These are phyloP conservation scores for Phlyctochytrium bullatum DNA, from an alignment of 192 early-diverging fungal species.

Conservation along the genomic window DNA sequence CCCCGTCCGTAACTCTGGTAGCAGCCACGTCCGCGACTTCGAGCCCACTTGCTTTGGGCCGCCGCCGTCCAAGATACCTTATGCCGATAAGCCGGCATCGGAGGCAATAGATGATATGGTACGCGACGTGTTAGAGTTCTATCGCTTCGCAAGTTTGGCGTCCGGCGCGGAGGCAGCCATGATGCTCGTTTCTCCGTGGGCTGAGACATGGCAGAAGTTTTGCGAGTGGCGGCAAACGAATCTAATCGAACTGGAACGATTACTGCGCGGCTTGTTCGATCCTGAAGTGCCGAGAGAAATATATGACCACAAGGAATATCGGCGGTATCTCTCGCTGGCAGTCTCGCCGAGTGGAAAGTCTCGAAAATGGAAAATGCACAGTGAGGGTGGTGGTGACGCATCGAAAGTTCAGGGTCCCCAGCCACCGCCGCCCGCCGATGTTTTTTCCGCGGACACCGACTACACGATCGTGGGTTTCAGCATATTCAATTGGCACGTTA, in stretches of 20 bases:
- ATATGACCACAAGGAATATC: neutral
- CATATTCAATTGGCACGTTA: slow-evolving; percentile 3
- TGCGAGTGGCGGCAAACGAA: neutral
- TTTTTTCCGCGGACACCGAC: neutral
- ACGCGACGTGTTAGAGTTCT: neutral
- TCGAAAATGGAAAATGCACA: neutral
- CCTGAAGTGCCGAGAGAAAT: neutral
- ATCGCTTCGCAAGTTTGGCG: neutral
- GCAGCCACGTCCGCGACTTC: neutral
- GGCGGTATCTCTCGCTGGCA: neutral
- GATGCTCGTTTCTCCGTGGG: neutral
- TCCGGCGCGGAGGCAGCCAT: neutral
- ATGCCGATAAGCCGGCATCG: neutral
- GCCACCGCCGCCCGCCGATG: no score
- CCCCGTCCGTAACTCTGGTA: neutral
- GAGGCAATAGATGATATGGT: neutral
- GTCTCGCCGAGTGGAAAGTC: neutral
- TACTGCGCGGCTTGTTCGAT: neutral
- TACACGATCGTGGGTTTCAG: neutral
- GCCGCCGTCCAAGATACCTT: neutral
- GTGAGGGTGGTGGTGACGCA: neutral
- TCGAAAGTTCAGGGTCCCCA: no score
- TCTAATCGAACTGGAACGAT: neutral
- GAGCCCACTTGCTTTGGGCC: neutral
- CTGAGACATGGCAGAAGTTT: neutral